Conservation (phyloP, 2,329 filamentous ascomycete genomes). For the Beauveria medogensis region DNA sequence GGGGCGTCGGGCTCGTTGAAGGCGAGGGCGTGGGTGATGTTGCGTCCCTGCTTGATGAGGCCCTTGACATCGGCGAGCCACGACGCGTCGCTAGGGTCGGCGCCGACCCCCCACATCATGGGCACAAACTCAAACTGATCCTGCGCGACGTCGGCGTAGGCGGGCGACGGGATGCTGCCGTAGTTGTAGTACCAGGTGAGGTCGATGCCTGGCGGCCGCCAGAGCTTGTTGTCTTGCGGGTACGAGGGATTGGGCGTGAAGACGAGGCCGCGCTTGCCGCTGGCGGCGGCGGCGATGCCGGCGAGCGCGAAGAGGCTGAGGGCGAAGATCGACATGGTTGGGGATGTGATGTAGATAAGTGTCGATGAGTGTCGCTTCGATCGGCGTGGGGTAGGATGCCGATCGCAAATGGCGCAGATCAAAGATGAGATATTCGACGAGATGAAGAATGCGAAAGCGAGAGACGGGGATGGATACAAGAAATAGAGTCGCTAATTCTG, state of each 20-base stretch:
- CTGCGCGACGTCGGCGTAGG: constrained; percentile 40
- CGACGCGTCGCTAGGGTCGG: constrained; percentile 40
- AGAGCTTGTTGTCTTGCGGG: constrained; percentile 57
- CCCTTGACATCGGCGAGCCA: constrained; percentile 53
- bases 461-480: too few relatives aligned
- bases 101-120: constrained; percentile 64
- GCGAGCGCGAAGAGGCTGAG: constrained; percentile 15
- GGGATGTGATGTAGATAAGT: neutral
- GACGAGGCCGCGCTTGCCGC: constrained; percentile 64
- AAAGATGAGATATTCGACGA: neutral
- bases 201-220: constrained; percentile 47
- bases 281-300: constrained; percentile 23
- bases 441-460: neutral
- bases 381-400: neutral
- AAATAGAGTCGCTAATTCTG: too few relatives aligned
- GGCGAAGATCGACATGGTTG: constrained; percentile 1
- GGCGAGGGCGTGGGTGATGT: constrained; percentile 60
- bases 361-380: neutral
- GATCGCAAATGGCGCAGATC: neutral
- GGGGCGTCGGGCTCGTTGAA: constrained; percentile 74
- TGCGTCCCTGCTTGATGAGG: constrained; percentile 42
- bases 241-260: constrained; percentile 51
- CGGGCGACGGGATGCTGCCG: constrained; percentile 43
- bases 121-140: constrained; percentile 65
- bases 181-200: constrained; percentile 89